A percentile compares a stretch with the other conserved stretches of the same genome.
phyloP scores from a whole-genome alignment of 768 basidiomycete species.

The Lactarius sp. region DNA sequence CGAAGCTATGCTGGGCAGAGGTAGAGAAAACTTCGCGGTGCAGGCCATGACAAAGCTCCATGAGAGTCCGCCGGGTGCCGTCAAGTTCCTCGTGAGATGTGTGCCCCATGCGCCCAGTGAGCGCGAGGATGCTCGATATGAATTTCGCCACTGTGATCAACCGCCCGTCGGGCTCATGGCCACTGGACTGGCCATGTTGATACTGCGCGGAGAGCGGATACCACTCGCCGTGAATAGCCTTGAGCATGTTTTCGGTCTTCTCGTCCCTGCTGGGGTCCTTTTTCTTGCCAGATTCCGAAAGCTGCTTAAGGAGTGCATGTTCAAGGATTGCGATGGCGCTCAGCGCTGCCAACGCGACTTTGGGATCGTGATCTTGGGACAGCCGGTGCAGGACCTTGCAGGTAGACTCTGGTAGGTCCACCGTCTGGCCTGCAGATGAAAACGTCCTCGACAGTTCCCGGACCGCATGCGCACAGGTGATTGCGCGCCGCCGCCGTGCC shows the following conservation, averaged over 20 bases:
- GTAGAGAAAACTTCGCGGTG: background rate
- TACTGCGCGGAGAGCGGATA: background rate
- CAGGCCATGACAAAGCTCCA: background rate
- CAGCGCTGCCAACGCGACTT: background rate
- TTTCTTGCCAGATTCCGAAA: too few relatives aligned
- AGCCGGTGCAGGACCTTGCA: background rate
- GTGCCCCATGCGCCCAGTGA: background rate
- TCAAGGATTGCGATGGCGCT: background rate
- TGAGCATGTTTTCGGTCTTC: background rate
- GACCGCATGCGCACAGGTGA: slow-evolving; percentile 14
- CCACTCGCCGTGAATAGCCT: background rate
- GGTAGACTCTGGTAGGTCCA: background rate
- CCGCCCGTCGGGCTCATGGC: background rate
- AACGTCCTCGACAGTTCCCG: slow-evolving; percentile 8
- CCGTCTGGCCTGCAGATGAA: background rate
- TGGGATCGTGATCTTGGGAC: background rate
- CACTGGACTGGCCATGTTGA: too few relatives aligned
- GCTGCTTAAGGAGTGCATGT: background rate
- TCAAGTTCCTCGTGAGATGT: background rate
- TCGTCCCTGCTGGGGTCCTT: too few relatives aligned
- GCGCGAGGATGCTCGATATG: background rate
- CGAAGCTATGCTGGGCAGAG: background rate
- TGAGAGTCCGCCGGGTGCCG: background rate
- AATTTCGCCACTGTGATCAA: background rate
- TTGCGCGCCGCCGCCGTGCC: slow-evolving; percentile 10